Base-by-base conservation (phyloP, 129 eudicot species). In the Tanacetum coccineum region DNA sequence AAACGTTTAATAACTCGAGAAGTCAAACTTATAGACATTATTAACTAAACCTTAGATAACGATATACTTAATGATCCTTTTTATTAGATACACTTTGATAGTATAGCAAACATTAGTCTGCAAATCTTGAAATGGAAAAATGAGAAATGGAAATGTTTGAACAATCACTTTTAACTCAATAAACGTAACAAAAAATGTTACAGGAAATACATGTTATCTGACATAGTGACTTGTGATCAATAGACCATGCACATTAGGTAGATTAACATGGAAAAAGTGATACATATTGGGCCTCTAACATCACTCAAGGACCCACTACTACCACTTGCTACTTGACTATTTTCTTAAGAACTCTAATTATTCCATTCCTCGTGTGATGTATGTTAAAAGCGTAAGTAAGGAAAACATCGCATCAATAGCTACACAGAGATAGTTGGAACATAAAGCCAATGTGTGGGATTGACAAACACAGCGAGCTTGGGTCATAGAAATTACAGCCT, bases 321-420 rank as follows among this genome's bases (percentile, higher is more conserved):
- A 45, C 81, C 71, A 51, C 66, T 58, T 36, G 59, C 53, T 32
- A 39, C n/a, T n/a, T n/a, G n/a, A n/a, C n/a, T n/a, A n/a, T 47
- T 73, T 79, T 74, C n/a, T n/a, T n/a, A n/a, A 28, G 36, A n/a
- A 60, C 68, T 68, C 65, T 15, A 56, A 71, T 21, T 13, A 62
- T 65, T 26, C 28, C 67, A 45, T 42, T 59, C 81, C 93, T 85
- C 93, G 90, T 86, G 90, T n/a, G n/a, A 86, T 86, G 94, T 76
- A 89, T 77, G 94, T 74, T 76, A 60, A 67, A 75, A 62, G 67
- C 48, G 54, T 55, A 66, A 54, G 73, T n/a, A n/a, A n/a, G n/a
- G n/a, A n/a, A n/a, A n/a, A n/a, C n/a, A n/a, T n/a, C n/a, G n/a
- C n/a, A n/a, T n/a, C n/a, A n/a, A n/a, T n/a, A n/a, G n/a, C n/a